These are phyloP conservation scores for Trichoderma sp. DNA, from an alignment of 2,329 filamentous ascomycete genomes.

Conservation along the genomic window DNA sequence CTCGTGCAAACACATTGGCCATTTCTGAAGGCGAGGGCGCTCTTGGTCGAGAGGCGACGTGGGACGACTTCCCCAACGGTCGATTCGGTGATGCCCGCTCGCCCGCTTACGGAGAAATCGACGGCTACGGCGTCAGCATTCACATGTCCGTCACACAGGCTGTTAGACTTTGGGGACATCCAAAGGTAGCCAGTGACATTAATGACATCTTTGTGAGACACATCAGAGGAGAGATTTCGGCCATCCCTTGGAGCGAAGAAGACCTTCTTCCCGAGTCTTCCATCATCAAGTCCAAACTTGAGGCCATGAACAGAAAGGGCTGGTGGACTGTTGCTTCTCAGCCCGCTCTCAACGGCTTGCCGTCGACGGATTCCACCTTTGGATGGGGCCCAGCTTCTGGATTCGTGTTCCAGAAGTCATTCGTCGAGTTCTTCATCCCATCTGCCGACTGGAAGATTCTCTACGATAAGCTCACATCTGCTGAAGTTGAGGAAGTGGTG, in stretches of 20 bases:
- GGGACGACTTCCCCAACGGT: conserved; percentile 98
- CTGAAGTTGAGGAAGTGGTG: conserved; percentile 65
- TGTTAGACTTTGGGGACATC: conserved; percentile 81
- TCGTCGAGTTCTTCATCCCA: conserved; percentile 94
- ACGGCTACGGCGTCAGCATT: conserved; percentile 95
- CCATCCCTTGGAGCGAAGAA: conserved; percentile 94
- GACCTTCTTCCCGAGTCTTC: conserved; percentile 80
- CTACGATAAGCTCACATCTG: conserved; percentile 59
- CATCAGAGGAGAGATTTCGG: conserved; percentile 74
- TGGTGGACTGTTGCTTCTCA: conserved; percentile 98
- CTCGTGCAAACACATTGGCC: conserved; percentile 79
- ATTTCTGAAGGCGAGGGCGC: conserved; percentile 93
- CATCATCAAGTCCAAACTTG: conserved; percentile 74
- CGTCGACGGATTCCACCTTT: conserved; percentile 74
- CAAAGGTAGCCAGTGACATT: conserved; percentile 70
- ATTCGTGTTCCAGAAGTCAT: conserved; percentile 97
- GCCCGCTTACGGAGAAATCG: conserved; percentile 92
- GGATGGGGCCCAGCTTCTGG: conserved; percentile 93
- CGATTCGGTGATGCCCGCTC: conserved; percentile 92
- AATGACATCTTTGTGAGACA: conserved; percentile 78
- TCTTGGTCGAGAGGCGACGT: conserved; percentile 90
- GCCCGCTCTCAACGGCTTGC: conserved; percentile 85
- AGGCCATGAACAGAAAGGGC: conserved; percentile 74
- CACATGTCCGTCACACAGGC: conserved; percentile 88
- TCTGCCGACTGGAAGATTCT: conserved; percentile 69